Evolutionary conservation across 176 grass and related monocot species (phyloP).

Genomic region (Paspalum notatum): DNA sequence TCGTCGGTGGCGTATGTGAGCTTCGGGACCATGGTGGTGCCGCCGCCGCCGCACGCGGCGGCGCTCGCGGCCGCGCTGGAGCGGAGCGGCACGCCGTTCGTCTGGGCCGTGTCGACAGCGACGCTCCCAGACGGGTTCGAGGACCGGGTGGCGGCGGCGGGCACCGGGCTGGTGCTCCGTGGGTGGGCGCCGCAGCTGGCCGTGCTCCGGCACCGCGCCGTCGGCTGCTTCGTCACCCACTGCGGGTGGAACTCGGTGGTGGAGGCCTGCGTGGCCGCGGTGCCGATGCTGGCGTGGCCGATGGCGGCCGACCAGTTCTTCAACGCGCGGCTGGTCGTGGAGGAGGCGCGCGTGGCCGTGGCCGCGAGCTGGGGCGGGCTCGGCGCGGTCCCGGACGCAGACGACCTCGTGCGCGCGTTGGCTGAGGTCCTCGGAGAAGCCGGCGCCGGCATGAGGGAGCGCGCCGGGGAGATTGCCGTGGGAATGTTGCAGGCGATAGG

Average conservation of each 20-base stretch:
- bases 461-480: neutral
- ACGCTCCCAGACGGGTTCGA: slow-evolving; percentile 21
- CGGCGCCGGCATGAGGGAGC: slow-evolving; percentile 6
- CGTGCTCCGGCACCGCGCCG: slow-evolving; percentile 50
- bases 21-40: slow-evolving; percentile 47
- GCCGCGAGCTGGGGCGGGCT: slow-evolving; percentile 17
- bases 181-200: slow-evolving; percentile 71
- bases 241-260: slow-evolving; percentile 71
- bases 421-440: neutral
- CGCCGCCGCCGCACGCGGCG: slow-evolving; percentile 14
- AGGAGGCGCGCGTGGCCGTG: slow-evolving; percentile 38
- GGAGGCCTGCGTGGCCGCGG: slow-evolving; percentile 49
- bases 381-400: neutral
- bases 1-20: slow-evolving; percentile 48
- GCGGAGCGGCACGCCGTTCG: slow-evolving; percentile 10
- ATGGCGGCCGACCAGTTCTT: slow-evolving; percentile 70
- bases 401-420: slow-evolving; percentile 1
- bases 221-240: slow-evolving; percentile 64
- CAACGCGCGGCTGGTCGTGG: slow-evolving; percentile 60
- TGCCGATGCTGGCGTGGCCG: slow-evolving; percentile 75
- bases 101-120: neutral
- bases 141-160: neutral
- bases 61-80: slow-evolving; percentile 5
- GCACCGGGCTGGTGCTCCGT: slow-evolving; percentile 4
- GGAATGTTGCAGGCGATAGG: neutral